Evolutionary conservation across 441 rosid genomes (phyloP).

Genomic region (Pelargonium myrrhifolium): DNA sequence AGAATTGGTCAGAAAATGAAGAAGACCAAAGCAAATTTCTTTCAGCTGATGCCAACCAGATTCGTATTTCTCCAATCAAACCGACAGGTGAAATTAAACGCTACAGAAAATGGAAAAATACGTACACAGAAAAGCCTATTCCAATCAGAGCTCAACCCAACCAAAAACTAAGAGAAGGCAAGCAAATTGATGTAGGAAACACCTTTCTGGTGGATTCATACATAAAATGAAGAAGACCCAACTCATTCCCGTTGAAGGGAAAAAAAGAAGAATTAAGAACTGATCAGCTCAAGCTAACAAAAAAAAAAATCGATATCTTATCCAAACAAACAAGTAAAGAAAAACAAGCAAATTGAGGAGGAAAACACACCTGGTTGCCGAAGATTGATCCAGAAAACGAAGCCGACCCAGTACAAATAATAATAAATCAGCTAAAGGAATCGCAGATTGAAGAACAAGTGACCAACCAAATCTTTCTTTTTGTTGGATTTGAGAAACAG

Average conservation of each 20-base stretch:
- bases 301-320: background rate
- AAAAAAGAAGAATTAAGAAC: no score
- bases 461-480: background rate
- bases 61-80: no score
- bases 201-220: background rate
- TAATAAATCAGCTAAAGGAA: background rate
- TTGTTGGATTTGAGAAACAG: background rate
- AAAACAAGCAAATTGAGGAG: background rate
- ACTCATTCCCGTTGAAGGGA: no score
- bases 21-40: no score
- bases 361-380: background rate
- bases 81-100: no score
- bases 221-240: background rate
- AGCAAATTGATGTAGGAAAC: background rate
- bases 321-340: background rate
- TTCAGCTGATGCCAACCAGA: no score
- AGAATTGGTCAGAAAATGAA: no score
- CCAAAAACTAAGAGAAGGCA: background rate
- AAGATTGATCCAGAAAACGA: background rate
- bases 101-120: no score
- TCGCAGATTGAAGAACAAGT: background rate
- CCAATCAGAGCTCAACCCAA: no score
- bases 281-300: no score
- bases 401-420: background rate
- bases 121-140: no score